These are phyloP conservation scores for Clarkia xantiana DNA, from an alignment of 345 rosid genomes.

Conservation along the genomic window DNA sequence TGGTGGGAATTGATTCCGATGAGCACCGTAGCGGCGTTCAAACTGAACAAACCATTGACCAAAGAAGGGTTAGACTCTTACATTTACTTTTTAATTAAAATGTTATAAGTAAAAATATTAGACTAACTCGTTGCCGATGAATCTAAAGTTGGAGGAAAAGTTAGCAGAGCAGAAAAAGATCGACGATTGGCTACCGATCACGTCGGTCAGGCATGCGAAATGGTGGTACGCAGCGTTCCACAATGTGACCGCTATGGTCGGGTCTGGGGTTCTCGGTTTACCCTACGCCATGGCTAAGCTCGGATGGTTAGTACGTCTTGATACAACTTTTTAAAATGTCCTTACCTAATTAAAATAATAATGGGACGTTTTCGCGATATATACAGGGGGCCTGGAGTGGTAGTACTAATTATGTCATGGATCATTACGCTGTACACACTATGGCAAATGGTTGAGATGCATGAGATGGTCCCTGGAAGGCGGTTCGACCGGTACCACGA, in stretches of 20 bases:
- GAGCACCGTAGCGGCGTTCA: too few relatives aligned
- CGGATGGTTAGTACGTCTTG: conserved; percentile 71
- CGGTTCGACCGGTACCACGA: conserved; percentile 71
- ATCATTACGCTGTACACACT: conserved; percentile 54
- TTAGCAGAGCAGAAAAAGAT: conserved; percentile 37
- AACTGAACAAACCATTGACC: too few relatives aligned
- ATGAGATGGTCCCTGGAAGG: conserved; percentile 68
- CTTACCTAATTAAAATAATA: too few relatives aligned
- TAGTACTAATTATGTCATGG: conserved; percentile 47
- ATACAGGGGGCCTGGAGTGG: conserved; percentile 84
- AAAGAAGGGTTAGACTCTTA: too few relatives aligned
- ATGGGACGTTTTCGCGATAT: too few relatives aligned
- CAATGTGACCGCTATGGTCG: conserved; percentile 90
- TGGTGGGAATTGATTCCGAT: too few relatives aligned
- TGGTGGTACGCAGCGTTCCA: conserved; percentile 93
- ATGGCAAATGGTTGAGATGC: conserved; percentile 94
- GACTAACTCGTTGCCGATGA: too few relatives aligned
- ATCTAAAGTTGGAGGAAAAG: conserved; percentile 13
- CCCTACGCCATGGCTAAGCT: conserved; percentile 69
- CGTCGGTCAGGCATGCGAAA: conserved; percentile 59
- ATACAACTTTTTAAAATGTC: too few relatives aligned
- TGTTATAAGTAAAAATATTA: too few relatives aligned
- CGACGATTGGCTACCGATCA: conserved; percentile 71
- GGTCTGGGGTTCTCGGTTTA: conserved; percentile 79
- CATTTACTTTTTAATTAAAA: too few relatives aligned